Base-by-base conservation (phyloP, 495 filamentous ascomycete species). In the Tuber melanosporum region DNA sequence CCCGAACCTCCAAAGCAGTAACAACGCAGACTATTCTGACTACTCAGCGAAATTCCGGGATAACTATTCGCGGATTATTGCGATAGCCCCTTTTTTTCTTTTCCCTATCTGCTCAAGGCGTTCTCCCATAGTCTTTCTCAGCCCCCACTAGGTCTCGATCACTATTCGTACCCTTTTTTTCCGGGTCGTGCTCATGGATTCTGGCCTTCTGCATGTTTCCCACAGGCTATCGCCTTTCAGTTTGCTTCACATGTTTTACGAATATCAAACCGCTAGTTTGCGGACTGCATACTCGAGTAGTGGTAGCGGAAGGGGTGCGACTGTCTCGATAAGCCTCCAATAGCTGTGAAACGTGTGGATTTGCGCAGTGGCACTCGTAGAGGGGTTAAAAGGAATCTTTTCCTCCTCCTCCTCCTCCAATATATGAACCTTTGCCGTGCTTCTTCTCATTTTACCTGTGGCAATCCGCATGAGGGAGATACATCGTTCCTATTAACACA, bases 1-100 rank as follows among this genome's bases (percentile, higher is more conserved):
- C 26, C 26, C 73, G 73, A 76, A 80, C 79, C 71, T 79, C 79
- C 78, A 74, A 76, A 80, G 75, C 74, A 72, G 71, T 76, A 80
- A 80, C 78, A 80, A 73, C 78, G 77, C 78, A 80, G 49, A 80
- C 46, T 71, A 74, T 71, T 66, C 57, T 66, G 57, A 66, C 57
- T 66, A 10, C 78, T 79, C 78, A 80, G 79, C 78, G 46, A 39
- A 57, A 71, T 73, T 20, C 52, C 39, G 15, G 69, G 42, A 46
- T 39, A 71, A 72, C 39, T n/a, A 80, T 80, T 80, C 71, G 78
- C 42, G 47, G 73, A 72, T 71, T 73, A 74, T 74, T 76, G 77
- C 41, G 69, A 79, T 57, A 75, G 62, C 73, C 72, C 49, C 15
- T 78, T 76, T 75, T 75, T 77, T 79, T 71, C 57, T 66, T 66